Base-by-base conservation (phyloP, 345 rosid genomes). In the Murraya koenigii region DNA sequence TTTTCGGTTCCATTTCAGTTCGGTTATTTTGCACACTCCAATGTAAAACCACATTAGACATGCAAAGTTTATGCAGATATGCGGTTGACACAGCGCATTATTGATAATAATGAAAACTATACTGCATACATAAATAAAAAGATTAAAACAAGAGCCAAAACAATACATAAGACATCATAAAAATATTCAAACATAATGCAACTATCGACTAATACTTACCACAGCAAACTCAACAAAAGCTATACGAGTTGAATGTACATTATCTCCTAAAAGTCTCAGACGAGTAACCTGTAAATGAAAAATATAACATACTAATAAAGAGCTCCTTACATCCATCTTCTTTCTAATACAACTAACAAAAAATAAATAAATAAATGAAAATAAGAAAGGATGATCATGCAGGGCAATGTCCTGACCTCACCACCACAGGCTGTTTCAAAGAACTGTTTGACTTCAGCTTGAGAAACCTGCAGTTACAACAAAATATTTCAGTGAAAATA, bases 371-470 rank as follows among this genome's bases (percentile, higher is more conserved):
- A 41, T 13, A 41, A 41, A 41, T 11, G 49, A 11, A 41, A 41
- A 41, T 41, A 35, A 38, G 19, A 63, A 26, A 49, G n/a, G 69
- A 54, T 2, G 32, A n/a, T 19, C 38, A 58, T 36, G 25, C 66
- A 35, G 54, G 52, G 68, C 63, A 77, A 49, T 56, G 49, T 70
- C 66, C 93, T 85, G 55, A 94, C 98, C 94, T 94, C 95, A 76
- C 97, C 98, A 80, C 98, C 98, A 82, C 98, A 94, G 55, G 90
- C 83, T 2, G 87, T 83, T 83, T 94, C 98, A 75, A 94, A 92
- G 82, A 90, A 91, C 79, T 79, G 87, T 86, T 89, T 91, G 41
- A 94, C 95, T 76, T 91, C 97, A 79, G 84, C 91, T 84, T 92
- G 95, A 81, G 94, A 82, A 83, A 90, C 82, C 98, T 94, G 86